Base-by-base conservation (phyloP, 805 yeast genomes). In the Jamesozyma gamospora region DNA sequence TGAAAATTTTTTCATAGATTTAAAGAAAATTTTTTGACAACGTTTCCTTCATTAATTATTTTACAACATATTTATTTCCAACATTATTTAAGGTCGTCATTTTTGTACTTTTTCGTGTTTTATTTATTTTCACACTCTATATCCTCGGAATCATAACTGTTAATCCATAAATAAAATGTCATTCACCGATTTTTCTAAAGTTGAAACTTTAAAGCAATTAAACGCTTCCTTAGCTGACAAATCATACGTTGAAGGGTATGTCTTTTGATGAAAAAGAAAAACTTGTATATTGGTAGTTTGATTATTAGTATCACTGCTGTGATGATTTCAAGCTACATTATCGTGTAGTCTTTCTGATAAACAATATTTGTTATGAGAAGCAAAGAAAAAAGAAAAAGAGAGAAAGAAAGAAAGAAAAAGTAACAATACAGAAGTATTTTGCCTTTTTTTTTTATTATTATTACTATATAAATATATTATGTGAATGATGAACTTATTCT, bases 211-310 rank as follows among this genome's bases (percentile, higher is more conserved):
- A 58, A 62, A 75, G 57, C 65, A 84, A 64, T 79, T 88, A 66
- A 79, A 88, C 83, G 74, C 75, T 56, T 77, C 74, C 76, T 79
- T 88, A 69, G 86, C 82, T 67, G 90, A 82, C 72, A 83, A 86
- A 77, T 84, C 95, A 55, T 88, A 87, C 85, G 65, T 88, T 58
- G 88, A 84, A 69, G 96, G 96, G 95, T 85, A 82, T 69, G 95
- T 83, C 24, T 26, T 38, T 24, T 17, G 2, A 7, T 18, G 15
- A 12, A 29, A n/a, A 29, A 31, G 12, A 10, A 17, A 31, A 31
- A 17, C n/a, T n/a, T n/a, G n/a, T n/a, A n/a, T n/a, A n/a, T n/a
- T n/a, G n/a, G n/a, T n/a, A n/a, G n/a, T n/a, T n/a, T n/a, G n/a
- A n/a, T n/a, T n/a, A n/a, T n/a, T n/a, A n/a, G n/a, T n/a, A n/a